These are phyloP conservation scores for Populus tremula DNA, from an alignment of 345 rosid species.

Conservation along the genomic window DNA sequence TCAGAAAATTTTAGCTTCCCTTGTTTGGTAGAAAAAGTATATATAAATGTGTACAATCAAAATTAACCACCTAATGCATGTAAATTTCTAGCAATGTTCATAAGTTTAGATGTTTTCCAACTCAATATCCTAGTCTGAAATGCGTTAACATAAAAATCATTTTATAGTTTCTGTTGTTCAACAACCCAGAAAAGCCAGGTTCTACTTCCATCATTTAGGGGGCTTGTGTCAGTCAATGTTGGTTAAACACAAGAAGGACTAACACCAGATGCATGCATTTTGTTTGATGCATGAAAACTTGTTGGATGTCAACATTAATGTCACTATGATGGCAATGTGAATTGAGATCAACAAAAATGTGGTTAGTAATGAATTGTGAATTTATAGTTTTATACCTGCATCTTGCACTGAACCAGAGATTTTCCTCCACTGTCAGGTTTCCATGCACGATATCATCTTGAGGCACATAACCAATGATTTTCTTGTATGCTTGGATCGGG, in stretches of 20 bases:
- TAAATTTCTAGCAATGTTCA: not conserved
- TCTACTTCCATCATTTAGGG: not conserved
- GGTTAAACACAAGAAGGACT: not conserved
- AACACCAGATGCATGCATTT: not conserved
- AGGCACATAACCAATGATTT: slow-evolving; percentile 90
- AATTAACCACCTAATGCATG: not conserved
- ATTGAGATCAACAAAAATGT: not conserved
- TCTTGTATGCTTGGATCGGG: slow-evolving; percentile 82
- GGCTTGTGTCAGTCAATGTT: not conserved
- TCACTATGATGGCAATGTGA: too few species aligned
- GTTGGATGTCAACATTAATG: not conserved
- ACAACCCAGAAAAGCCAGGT: not conserved
- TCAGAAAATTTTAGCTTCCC: not conserved
- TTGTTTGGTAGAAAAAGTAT: not conserved
- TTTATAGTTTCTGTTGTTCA: not conserved
- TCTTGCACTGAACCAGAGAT: slow-evolving; percentile 98
- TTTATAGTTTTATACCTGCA: slow-evolving; percentile 62
- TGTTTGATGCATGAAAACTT: not conserved
- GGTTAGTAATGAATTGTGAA: not conserved
- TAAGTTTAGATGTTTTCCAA: not conserved
- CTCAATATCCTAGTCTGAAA: not conserved
- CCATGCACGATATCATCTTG: slow-evolving; percentile 99
- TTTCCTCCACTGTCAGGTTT: slow-evolving; percentile 93
- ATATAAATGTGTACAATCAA: not conserved
- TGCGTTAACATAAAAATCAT: not conserved